phyloP scores from a whole-genome alignment of 1,284 basidiomycete species.

The Puccinia polysora region DNA sequence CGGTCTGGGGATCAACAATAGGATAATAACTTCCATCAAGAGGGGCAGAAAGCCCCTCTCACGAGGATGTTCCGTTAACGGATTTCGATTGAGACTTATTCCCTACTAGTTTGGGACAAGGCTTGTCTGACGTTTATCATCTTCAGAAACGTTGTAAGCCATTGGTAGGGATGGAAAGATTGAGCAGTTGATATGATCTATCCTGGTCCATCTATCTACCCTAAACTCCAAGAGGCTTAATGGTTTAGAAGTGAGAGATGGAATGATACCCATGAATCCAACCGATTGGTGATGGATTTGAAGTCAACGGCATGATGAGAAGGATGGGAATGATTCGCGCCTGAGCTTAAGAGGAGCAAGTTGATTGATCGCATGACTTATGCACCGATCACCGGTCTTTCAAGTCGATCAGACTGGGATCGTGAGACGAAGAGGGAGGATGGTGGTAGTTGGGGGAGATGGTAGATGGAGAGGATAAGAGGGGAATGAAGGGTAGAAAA shows the following conservation, averaged over 20 bases:
- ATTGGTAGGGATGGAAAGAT: no score
- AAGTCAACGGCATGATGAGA: background rate
- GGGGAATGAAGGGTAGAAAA: conserved; percentile 9
- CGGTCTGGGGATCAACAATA: no score
- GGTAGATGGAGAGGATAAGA: background rate
- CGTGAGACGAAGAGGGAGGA: background rate
- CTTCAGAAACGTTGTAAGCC: no score
- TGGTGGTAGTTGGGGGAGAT: background rate
- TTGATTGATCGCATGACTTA: background rate
- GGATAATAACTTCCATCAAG: no score
- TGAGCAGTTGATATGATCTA: no score
- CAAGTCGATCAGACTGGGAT: background rate
- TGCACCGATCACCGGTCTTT: background rate
- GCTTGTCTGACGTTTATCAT: no score
- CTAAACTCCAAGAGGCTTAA: background rate
- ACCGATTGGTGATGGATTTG: background rate
- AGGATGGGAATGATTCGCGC: background rate
- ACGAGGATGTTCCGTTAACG: no score
- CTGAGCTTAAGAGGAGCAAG: background rate
- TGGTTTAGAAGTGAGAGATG: background rate
- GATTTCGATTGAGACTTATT: no score
- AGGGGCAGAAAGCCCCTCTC: no score
- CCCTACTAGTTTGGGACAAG: no score
- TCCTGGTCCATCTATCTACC: no score
- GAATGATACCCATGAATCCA: background rate